Percentiles rank a stretch among this genome's conserved stretches.
phyloP scores from a whole-genome alignment of 192 early-diverging fungal species.

The Coemansia asiatica region DNA sequence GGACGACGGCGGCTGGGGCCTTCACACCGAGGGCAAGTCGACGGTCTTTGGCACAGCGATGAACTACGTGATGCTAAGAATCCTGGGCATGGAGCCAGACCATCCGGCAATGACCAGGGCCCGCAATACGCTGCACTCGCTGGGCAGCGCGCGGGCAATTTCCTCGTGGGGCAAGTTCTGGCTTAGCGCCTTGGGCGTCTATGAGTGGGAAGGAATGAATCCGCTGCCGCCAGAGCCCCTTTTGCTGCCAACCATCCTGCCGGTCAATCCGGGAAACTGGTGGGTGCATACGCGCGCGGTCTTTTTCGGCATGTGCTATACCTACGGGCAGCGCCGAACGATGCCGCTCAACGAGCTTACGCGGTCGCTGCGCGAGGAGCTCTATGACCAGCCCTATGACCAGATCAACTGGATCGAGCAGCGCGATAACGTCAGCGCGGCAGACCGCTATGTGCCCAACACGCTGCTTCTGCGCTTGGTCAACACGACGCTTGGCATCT shows the following conservation, averaged over 20 bases:
- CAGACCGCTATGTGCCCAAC: constrained; percentile 85
- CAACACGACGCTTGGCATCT: constrained; percentile 69
- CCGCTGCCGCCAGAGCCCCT: constrained; percentile 93
- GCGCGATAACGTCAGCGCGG: constrained; percentile 77
- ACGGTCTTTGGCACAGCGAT: constrained; percentile 95
- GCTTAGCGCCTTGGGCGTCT: constrained; percentile 85
- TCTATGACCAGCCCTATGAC: constrained; percentile 86
- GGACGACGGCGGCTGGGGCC: constrained; percentile 95
- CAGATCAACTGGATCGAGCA: constrained; percentile 78
- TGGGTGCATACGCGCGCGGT: constrained; percentile 95
- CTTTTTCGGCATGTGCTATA: constrained; percentile 94
- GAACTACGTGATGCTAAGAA: constrained; percentile 88
- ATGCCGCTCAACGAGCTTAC: constrained; percentile 70
- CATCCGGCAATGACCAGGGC: constrained; percentile 85
- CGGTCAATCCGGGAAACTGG: constrained; percentile 86
- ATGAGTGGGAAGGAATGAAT: constrained; percentile 96
- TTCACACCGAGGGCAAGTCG: constrained; percentile 92
- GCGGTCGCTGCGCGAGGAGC: constrained; percentile 76
- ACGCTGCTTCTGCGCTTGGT: constrained; percentile 71
- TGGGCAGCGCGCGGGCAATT: constrained; percentile 81
- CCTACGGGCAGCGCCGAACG: constrained; percentile 72
- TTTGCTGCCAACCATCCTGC: constrained; percentile 75
- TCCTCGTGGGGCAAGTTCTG: constrained; percentile 99
- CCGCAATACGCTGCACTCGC: constrained; percentile 74
- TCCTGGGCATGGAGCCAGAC: constrained; percentile 82